phyloP scores from a whole-genome alignment of 2,329 filamentous ascomycete species.

The Corinectria fuckeliana region DNA sequence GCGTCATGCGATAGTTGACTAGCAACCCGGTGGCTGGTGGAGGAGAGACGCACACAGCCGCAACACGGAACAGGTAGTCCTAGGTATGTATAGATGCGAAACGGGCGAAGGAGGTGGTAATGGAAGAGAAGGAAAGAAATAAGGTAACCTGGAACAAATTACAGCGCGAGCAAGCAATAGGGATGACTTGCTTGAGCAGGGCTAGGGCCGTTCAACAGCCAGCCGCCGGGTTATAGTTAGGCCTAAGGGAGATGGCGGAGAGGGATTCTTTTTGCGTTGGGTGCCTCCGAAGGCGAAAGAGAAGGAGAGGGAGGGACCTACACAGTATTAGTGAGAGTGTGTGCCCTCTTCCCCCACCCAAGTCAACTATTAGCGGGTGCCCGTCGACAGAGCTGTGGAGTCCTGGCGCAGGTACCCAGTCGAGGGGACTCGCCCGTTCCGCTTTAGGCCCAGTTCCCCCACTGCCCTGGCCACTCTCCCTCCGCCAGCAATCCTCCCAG shows the following conservation, averaged over 20 bases:
- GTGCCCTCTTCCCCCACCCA: neutral
- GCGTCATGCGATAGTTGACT: slow-evolving; percentile 7
- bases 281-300: slow-evolving; percentile 21
- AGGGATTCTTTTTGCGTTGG: slow-evolving; percentile 35
- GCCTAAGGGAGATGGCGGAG: slow-evolving; percentile 24
- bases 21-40: neutral
- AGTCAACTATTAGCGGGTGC: too few relatives aligned
- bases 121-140: neutral
- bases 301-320: neutral
- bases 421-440: neutral
- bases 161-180: neutral
- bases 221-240: too few relatives aligned
- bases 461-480: neutral
- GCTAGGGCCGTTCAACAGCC: neutral
- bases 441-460: neutral
- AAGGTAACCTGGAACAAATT: neutral
- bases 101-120: neutral
- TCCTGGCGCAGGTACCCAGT: neutral
- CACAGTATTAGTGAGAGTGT: neutral
- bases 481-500: neutral
- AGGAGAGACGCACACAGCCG: neutral
- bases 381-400: neutral
- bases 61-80: too few relatives aligned
- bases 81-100: neutral
- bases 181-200: neutral